Base-by-base conservation (phyloP, 202 grass and related monocot genomes). In the Dendrocalamus latiflorus region DNA sequence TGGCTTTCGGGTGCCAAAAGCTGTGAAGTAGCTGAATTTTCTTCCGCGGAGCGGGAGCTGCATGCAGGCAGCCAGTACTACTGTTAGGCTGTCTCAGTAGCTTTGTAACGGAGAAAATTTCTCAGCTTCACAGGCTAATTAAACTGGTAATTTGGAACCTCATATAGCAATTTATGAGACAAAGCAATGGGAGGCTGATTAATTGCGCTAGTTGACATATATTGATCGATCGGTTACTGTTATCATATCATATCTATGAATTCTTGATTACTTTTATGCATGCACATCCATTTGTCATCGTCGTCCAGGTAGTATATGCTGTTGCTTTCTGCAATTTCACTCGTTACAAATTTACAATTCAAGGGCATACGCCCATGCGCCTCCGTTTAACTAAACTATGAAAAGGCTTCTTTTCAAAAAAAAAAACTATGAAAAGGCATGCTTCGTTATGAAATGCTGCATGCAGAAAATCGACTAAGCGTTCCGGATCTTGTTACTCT, bases 1-100 rank as follows among this genome's bases (percentile, higher is more conserved):
- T 53, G 71, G 43, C 54, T 76, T 25, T 47, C 53, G 48, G 72
- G 13, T 70, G 64, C 75, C 81, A 57, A 47, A 88, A 71, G 78
- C 66, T 84, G 94, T 90, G 91, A 93, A 97, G 91, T 91, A 91
- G 94, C 68, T 88, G 87, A 97, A 97, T 97, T 97, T 97, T 97
- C 87, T 97, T 89, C 87, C 69, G 21, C 73, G 34, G 48, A 37
- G 25, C 36, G 28, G 59, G 78, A 54, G 66, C 58, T 79, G 70
- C 64, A 88, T 14, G 36, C 68, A 59, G 67, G n/a, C 20, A 57
- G n/a, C n/a, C 54, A 21, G n/a, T 6, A 20, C 3, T 66, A 14
- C 9, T 43, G 21, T 25, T 60, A 47, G 3, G 43, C 11, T 69
- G 53, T 2, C 49, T 49, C 67, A 9, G 59, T 21, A 77, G 41